A percentile compares a stretch with the other conserved stretches of the same genome.
These are phyloP conservation scores for Yarrowia bubula DNA, from an alignment of 805 yeast species.

Conservation along the genomic window DNA sequence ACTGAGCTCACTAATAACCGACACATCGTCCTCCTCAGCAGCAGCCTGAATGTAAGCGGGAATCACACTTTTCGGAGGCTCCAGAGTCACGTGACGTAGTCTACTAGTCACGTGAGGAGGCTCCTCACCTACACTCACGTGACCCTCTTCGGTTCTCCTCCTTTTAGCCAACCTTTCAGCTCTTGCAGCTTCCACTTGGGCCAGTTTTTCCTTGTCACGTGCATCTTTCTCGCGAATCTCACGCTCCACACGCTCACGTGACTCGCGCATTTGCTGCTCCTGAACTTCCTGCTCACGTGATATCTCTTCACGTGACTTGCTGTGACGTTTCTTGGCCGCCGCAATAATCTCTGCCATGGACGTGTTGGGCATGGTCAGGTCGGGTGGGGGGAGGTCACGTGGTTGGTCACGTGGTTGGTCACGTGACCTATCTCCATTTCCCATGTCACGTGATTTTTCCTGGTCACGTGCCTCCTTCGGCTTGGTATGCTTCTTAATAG, in stretches of 20 bases:
- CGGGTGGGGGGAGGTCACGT: not conserved
- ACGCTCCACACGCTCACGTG: constrained; percentile 10
- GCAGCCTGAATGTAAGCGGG: not conserved
- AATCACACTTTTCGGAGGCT: not conserved
- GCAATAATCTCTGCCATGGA: constrained; percentile 8
- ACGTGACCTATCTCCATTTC: not conserved
- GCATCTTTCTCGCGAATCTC: constrained; percentile 6
- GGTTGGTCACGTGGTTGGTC: not conserved
- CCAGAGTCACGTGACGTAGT: not conserved
- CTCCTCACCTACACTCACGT: not conserved
- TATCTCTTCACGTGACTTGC: not conserved
- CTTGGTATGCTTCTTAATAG: not conserved
- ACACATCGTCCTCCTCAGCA: not conserved
- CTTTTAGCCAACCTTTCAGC: constrained; percentile 1
- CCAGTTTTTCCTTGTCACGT: constrained; percentile 6
- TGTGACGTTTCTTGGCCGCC: not conserved
- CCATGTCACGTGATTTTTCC: not conserved
- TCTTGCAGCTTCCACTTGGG: not conserved
- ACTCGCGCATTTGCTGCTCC: not conserved
- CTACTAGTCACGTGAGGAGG: constrained; percentile 2
- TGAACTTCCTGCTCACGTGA: not conserved
- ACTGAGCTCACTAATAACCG: constrained; percentile 5
- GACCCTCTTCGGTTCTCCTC: not conserved
- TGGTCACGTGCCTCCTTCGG: not conserved
- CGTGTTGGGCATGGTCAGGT: not conserved